A percentile compares a stretch with the other conserved stretches of the same genome.
Evolutionary conservation across 768 basidiomycete genomes (phyloP).

Genomic region (Calocybe indica): DNA sequence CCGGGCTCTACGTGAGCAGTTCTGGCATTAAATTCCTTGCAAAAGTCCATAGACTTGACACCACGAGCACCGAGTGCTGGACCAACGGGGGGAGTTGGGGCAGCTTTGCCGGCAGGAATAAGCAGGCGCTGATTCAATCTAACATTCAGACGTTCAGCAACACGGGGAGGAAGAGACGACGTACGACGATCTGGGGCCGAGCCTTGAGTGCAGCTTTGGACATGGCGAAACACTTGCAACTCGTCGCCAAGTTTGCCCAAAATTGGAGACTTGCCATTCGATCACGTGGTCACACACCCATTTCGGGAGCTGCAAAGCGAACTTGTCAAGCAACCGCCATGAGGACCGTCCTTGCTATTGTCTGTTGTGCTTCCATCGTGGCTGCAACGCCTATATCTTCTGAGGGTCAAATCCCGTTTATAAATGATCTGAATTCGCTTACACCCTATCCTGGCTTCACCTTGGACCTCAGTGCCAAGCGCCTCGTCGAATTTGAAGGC

Average conservation of each 20-base stretch:
- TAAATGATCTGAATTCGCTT: conserved; percentile 12
- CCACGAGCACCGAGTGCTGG: conserved; percentile 97
- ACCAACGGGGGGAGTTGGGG: conserved; percentile 93
- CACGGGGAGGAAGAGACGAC: conserved; percentile 20
- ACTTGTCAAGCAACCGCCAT: conserved; percentile 23
- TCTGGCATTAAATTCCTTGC: conserved; percentile 99
- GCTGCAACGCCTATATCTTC: conserved; percentile 31
- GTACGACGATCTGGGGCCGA: conserved; percentile 71
- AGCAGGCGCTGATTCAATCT: conserved; percentile 59
- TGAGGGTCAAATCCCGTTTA: conserved; percentile 34
- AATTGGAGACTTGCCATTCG: conserved; percentile 2
- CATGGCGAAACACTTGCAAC: conserved; percentile 34
- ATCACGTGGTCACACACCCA: conserved; percentile 7
- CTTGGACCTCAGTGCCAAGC: conserved; percentile 64
- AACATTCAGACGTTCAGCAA: conserved; percentile 8
- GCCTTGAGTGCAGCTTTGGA: conserved; percentile 60
- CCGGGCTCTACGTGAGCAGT: conserved; percentile 84
- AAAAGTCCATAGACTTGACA: conserved; percentile 99
- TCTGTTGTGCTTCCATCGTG: conserved; percentile 25
- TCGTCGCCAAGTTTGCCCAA: background rate
- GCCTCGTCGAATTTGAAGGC: conserved; percentile 74
- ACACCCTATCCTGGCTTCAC: conserved; percentile 50
- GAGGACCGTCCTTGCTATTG: conserved; percentile 41
- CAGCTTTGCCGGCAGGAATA: conserved; percentile 90
- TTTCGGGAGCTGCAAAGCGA: background rate